A percentile compares a stretch with the other conserved stretches of the same genome.
Conservation (phyloP, 2,329 filamentous ascomycete genomes). For the Phaeosphaeria sp. region DNA sequence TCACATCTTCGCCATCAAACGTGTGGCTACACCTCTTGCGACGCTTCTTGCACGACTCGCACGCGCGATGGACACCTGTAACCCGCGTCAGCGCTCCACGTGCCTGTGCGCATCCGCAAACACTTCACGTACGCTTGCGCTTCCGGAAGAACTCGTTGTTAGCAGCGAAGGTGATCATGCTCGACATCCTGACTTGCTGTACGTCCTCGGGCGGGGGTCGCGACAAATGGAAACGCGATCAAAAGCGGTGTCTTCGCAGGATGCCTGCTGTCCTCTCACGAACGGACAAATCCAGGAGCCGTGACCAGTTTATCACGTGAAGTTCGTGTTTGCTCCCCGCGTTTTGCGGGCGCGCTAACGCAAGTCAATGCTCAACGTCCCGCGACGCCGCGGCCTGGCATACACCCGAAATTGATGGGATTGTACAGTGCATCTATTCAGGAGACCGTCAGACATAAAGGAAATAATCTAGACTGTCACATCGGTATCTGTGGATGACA, state of each 20-base stretch:
- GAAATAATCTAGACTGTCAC: no score
- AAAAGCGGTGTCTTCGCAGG: slow-evolving; percentile 16
- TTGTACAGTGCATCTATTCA: not conserved
- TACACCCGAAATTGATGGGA: not conserved
- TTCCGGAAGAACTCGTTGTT: slow-evolving; percentile 54
- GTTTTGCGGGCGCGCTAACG: no score
- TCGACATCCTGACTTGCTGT: slow-evolving; percentile 41
- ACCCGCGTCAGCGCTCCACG: slow-evolving; percentile 31
- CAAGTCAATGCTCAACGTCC: slow-evolving; percentile 2
- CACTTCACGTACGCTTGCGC: slow-evolving; percentile 45
- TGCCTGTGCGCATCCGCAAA: slow-evolving; percentile 14
- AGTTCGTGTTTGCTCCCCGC: slow-evolving; percentile 26
- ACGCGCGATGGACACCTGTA: slow-evolving; percentile 50
- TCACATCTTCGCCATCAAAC: slow-evolving; percentile 44
- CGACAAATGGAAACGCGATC: slow-evolving; percentile 6
- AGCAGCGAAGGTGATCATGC: slow-evolving; percentile 54
- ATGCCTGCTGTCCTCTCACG: slow-evolving; percentile 27
- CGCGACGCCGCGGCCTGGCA: not conserved
- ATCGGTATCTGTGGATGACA: no score
- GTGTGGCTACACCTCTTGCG: slow-evolving; percentile 46
- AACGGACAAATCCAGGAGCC: slow-evolving; percentile 24
- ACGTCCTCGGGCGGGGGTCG: slow-evolving; percentile 5
- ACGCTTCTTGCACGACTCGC: slow-evolving; percentile 54
- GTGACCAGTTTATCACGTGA: slow-evolving; percentile 27
- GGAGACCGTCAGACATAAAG: not conserved